Conservation (phyloP, 2,329 filamentous ascomycete species). For the Aspergillus sp. region DNA sequence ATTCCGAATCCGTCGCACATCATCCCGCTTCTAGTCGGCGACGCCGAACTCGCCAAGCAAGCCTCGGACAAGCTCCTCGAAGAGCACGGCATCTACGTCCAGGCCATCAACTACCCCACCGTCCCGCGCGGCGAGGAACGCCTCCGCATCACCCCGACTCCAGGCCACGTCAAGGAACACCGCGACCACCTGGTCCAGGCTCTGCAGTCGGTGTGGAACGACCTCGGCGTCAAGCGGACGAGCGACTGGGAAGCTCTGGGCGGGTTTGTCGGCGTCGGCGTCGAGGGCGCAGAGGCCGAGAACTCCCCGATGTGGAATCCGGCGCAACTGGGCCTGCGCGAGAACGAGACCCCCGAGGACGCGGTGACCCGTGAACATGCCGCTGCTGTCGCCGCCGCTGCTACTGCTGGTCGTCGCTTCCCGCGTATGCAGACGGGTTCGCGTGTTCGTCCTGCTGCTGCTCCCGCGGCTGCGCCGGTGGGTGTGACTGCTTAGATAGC, state of each 20-base stretch:
- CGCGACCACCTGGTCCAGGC: conserved; percentile 78
- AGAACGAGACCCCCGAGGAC: conserved; percentile 52
- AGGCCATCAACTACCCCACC: conserved; percentile 98
- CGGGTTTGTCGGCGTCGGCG: conserved; percentile 89
- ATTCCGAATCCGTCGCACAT: conserved; percentile 98
- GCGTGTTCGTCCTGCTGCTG: conserved; percentile 12
- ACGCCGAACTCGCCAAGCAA: conserved; percentile 82
- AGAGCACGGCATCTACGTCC: conserved; percentile 90
- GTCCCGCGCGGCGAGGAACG: conserved; percentile 97
- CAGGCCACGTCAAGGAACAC: conserved; percentile 76
- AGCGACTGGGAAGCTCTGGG: conserved; percentile 85
- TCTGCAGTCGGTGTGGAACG: conserved; percentile 77
- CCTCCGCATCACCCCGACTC: conserved; percentile 89
- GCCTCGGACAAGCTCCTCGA: conserved; percentile 86
- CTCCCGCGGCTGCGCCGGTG: conserved; percentile 16
- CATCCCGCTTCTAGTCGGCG: conserved; percentile 84
- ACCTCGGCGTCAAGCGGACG: conserved; percentile 84
- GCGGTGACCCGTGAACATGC: conserved; percentile 39
- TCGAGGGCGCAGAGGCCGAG: conserved; percentile 49
- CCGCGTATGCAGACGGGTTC: conserved; percentile 16
- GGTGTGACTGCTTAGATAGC: conserved; percentile 22
- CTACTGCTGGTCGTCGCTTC: conserved; percentile 3
- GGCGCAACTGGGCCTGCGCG: conserved; percentile 63
- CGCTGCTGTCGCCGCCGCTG: conserved; percentile 8
- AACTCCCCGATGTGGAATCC: conserved; percentile 83